Evolutionary conservation across 1,284 basidiomycete genomes (phyloP).

Genomic region (Leccinum huronense): DNA sequence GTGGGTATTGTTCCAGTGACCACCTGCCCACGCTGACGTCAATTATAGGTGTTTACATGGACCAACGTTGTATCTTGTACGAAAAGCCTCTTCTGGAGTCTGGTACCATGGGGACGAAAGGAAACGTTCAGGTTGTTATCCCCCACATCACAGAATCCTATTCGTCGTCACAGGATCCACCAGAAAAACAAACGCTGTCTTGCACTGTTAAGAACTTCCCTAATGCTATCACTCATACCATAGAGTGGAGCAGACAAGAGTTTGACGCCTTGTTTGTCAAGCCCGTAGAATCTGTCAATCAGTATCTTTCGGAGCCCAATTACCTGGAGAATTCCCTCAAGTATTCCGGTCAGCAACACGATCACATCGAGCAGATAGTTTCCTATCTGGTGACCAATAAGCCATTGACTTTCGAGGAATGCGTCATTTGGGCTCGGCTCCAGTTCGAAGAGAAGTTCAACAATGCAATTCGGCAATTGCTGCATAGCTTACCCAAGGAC

Average conservation of each 20-base stretch:
- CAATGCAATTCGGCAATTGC: constrained; percentile 90
- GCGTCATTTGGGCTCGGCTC: constrained; percentile 94
- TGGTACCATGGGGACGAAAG: constrained; percentile 98
- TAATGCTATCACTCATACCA: constrained; percentile 98
- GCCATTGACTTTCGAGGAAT: constrained; percentile 95
- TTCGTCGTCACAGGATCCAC: constrained; percentile 97
- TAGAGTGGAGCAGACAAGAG: constrained; percentile 95
- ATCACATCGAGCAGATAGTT: constrained; percentile 89
- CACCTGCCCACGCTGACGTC: constrained; percentile 8
- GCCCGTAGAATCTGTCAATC: constrained; percentile 92
- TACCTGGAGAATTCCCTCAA: constrained; percentile 91
- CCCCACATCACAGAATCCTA: constrained; percentile 98
- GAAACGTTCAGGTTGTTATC: constrained; percentile 95
- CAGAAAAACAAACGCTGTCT: constrained; percentile 96
- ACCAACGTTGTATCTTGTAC: constrained; percentile 97
- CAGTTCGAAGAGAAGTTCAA: constrained; percentile 96
- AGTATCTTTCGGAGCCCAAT: constrained; percentile 96
- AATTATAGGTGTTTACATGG: constrained; percentile 89
- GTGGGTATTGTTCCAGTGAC: constrained; percentile 46
- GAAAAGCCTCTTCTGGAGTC: constrained; percentile 96
- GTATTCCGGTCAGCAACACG: constrained; percentile 86
- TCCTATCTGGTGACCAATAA: constrained; percentile 91
- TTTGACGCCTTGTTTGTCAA: constrained; percentile 95
- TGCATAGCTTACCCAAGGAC: constrained; percentile 95
- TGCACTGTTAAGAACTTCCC: constrained; percentile 99